Conservation (phyloP, 177 flowering plant genomes). For the Vitis hybrid region DNA sequence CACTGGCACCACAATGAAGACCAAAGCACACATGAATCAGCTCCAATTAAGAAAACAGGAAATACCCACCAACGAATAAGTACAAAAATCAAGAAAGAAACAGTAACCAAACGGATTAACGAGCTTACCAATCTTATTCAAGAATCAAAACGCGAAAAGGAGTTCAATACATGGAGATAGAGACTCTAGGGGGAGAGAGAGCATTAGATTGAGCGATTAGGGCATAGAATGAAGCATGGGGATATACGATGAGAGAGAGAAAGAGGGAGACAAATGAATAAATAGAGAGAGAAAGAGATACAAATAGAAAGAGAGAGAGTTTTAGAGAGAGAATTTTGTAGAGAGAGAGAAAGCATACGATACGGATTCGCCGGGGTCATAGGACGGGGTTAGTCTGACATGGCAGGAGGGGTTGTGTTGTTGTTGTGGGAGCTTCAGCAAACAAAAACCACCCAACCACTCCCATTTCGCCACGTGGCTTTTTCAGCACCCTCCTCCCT, state of each 20-base stretch:
- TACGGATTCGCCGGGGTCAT: constrained; percentile 76
- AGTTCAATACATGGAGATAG: not conserved
- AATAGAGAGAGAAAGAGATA: constrained; percentile 19
- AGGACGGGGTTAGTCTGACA: constrained; percentile 65
- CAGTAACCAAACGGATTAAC: constrained; percentile 6
- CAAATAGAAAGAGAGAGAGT: constrained; percentile 18
- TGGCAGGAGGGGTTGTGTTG: constrained; percentile 32
- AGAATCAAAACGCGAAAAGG: constrained; percentile 10
- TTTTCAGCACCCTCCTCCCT: constrained; percentile 10
- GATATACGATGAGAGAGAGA: constrained; percentile 24
- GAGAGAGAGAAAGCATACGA: constrained; percentile 33
- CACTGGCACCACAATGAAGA: not conserved
- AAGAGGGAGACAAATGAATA: constrained; percentile 20
- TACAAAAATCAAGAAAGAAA: not conserved
- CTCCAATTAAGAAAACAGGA: constrained; percentile 11
- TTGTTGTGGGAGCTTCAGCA: constrained; percentile 12
- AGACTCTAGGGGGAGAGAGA: not conserved
- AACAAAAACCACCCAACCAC: constrained; percentile 20
- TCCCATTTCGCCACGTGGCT: constrained; percentile 37
- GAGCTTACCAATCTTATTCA: constrained; percentile 21
- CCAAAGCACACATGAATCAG: constrained; percentile 21
- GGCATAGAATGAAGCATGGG: not conserved
- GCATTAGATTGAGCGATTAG: constrained; percentile 1
- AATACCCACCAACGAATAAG: constrained; percentile 6
- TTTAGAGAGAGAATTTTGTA: constrained; percentile 16